A percentile compares a stretch with the other conserved stretches of the same genome.
Conservation (phyloP, 1,284 basidiomycete genomes). For the Irpex rosettiformis region DNA sequence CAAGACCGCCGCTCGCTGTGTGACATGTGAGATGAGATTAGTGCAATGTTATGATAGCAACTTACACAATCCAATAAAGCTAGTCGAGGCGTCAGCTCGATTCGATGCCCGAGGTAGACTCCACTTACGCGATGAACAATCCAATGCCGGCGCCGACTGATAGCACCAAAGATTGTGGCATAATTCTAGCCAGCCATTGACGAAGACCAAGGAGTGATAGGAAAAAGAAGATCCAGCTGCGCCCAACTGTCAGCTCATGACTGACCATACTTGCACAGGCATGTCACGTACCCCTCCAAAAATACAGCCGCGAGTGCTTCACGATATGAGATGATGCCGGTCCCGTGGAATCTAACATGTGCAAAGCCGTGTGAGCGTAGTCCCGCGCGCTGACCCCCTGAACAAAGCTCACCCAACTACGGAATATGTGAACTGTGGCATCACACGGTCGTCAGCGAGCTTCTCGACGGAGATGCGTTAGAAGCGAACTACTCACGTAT, state of each 20-base stretch:
- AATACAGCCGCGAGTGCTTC: conserved; percentile 89
- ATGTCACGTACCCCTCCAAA: conserved; percentile 64
- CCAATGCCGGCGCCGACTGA: conserved; percentile 88
- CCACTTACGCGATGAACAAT: conserved; percentile 66
- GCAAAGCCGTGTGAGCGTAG: conserved; percentile 8
- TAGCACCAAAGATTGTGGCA: conserved; percentile 84
- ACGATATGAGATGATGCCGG: conserved; percentile 72
- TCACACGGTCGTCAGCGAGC: background rate
- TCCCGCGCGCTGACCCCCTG: too few species aligned
- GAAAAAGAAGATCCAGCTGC: conserved; percentile 81
- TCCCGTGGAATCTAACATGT: conserved; percentile 53
- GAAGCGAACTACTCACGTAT: conserved; percentile 49
- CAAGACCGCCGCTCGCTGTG: conserved; percentile 62
- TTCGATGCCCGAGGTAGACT: background rate
- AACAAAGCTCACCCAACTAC: conserved; percentile 57
- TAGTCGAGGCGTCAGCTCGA: conserved; percentile 24
- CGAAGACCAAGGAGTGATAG: conserved; percentile 83
- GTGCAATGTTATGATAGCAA: conserved; percentile 9
- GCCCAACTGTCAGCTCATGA: background rate
- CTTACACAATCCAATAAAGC: conserved; percentile 67
- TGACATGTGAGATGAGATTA: background rate
- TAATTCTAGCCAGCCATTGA: conserved; percentile 86
- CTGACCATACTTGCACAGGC: background rate
- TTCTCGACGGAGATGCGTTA: background rate
- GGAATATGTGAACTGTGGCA: conserved; percentile 78